Conservation (phyloP, 208 protist genomes). For the Wallacemonas collosoma region DNA sequence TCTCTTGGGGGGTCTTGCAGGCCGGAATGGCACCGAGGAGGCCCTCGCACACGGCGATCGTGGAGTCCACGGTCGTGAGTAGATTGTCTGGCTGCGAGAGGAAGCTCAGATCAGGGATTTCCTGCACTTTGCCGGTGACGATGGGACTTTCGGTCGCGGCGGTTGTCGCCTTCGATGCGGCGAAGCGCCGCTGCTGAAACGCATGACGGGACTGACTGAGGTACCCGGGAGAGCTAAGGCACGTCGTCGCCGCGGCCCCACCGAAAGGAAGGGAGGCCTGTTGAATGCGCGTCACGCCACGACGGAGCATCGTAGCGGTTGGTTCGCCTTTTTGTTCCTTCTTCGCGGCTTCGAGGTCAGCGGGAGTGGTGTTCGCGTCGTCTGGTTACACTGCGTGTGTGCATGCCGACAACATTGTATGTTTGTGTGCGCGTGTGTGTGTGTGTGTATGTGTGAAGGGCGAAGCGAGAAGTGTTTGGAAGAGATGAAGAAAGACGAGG, state of each 20-base stretch:
- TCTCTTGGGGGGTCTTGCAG: constrained; percentile 63
- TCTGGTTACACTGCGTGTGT: neutral
- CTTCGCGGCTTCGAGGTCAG: no score
- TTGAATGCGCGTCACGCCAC: constrained; percentile 16
- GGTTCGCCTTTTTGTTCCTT: no score
- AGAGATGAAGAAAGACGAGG: no score
- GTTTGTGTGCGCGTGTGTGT: constrained; percentile 14
- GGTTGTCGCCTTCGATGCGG: neutral
- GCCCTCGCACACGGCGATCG: constrained; percentile 71
- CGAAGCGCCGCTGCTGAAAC: neutral
- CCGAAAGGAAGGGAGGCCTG: neutral
- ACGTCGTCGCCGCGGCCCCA: no score
- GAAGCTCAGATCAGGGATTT: constrained; percentile 81
- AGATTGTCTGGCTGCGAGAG: constrained; percentile 63
- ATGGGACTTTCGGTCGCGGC: neutral
- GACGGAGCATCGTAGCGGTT: constrained; percentile 37
- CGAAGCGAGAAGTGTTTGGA: neutral
- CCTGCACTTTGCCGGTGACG: constrained; percentile 25
- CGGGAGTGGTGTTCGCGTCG: no score
- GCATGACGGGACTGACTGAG: no score
- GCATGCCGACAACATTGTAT: constrained; percentile 14
- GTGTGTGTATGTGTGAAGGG: constrained; percentile 3
- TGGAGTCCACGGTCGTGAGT: constrained; percentile 66
- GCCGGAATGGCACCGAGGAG: constrained; percentile 78
- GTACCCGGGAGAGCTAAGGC: no score